A percentile compares a stretch with the other conserved stretches of the same genome.
Conservation (phyloP, 2,329 filamentous ascomycete genomes). For the Alternaria hordeiaustralica region DNA sequence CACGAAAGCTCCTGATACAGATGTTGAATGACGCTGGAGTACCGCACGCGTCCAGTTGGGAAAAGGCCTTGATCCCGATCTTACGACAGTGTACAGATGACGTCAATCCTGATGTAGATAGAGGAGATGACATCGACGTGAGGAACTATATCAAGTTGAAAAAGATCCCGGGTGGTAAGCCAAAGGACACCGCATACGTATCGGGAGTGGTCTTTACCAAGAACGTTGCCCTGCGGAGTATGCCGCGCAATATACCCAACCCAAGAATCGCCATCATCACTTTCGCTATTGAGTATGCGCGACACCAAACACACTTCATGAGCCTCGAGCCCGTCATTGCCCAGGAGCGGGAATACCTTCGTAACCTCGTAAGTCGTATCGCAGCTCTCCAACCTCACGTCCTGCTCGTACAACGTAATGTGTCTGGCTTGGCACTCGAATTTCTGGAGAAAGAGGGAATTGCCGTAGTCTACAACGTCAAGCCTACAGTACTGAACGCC, state of each 20-base stretch:
- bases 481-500: conserved; percentile 92
- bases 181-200: conserved; percentile 92
- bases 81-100: conserved; percentile 90
- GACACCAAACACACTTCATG: conserved; percentile 95
- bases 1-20: conserved; percentile 83
- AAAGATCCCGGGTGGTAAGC: conserved; percentile 88
- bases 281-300: conserved; percentile 94
- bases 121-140: conserved; percentile 95
- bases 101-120: conserved; percentile 88
- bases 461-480: conserved; percentile 95
- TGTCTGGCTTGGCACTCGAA: conserved; percentile 88
- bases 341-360: conserved; percentile 92
- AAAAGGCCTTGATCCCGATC: conserved; percentile 88
- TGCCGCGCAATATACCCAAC: conserved; percentile 83
- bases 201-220: conserved; percentile 98
- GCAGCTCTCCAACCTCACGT: conserved; percentile 83
- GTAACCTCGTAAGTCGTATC: conserved; percentile 90
- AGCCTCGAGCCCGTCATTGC: conserved; percentile 95
- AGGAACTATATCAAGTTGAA: conserved; percentile 97
- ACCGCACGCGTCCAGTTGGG: conserved; percentile 78
- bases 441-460: conserved; percentile 88
- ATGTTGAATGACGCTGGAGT: conserved; percentile 79
- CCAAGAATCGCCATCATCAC: conserved; percentile 92
- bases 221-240: conserved; percentile 93
- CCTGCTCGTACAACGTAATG: conserved; percentile 88